Base-by-base conservation (phyloP, 495 filamentous ascomycete species). In the Penicillium taxi region DNA sequence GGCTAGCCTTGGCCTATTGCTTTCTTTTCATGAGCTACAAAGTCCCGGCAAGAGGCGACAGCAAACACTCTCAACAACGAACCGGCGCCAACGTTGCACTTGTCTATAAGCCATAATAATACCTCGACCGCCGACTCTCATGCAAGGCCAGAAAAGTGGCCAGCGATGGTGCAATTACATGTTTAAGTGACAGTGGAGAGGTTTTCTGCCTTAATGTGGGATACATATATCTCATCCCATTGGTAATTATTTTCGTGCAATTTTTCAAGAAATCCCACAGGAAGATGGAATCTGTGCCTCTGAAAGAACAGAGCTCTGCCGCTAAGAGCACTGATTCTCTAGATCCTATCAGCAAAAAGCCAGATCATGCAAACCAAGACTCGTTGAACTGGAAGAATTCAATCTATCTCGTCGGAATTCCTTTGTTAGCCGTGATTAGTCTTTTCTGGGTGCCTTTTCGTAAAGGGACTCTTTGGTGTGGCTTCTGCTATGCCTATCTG, bases 211-310 rank as follows among this genome's bases (percentile, higher is more conserved):
- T 44, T 13, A 25, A 33, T 7, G 21, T 40, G 9, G 21, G 36
- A 20, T 33, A 20, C 20, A 17, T 40, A 9, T 48, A 48, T 15
- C 19, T 48, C 13, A 23, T 43, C 3, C 45, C 45, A 2, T 23
- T 48, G 41, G 37, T 44, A 15, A 26, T 32, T 12, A 36, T 48
- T 2, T 48, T 48, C 18, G 32, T 39, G 8, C 26, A 43, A 23
- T 48, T 48, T 26, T 48, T 40, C 32, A 29, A 34, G 13, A 17
- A 46, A 14, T 55, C 61, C 32, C 55, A 56, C 44, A 25, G 5
- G 4, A 17, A 25, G 19, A 23, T 36, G 17, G 27, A 35, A 9
- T n/a, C n/a, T n/a, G n/a, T n/a, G n/a, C n/a, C n/a, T n/a, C n/a
- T n/a, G n/a, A n/a, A n/a, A n/a, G n/a, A n/a, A n/a, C n/a, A n/a